Evolutionary conservation across 2,329 filamentous ascomycete genomes (phyloP), one percentile per base, ranked within the genome.

Genomic region (Fusarium paranaense): DNA sequence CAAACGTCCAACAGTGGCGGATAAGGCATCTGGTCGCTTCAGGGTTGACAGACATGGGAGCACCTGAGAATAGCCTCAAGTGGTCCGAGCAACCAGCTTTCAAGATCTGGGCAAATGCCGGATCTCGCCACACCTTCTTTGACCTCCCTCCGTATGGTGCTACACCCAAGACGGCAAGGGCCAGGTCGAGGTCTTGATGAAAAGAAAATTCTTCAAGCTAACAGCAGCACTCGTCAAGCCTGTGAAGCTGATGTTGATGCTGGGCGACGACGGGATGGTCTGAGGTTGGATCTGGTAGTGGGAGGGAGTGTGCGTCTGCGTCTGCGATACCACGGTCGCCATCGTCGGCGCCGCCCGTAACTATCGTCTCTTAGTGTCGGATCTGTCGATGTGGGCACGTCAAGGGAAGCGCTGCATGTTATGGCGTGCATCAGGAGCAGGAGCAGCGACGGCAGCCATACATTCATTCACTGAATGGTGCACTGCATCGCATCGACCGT

Each of bases 251-350:
- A 57, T 63, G 52, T 33, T 62, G 63, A 38, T 66, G 20, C 42
- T 62, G 62, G 58, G 62, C 52, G 62, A 60, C 52, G 47, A 54
- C 9, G 56, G 63, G 32, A 45, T 61, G 64, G 65, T 40, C 66
- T 61, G 54, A 70, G 63, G 50, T 66, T 63, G 59, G 50, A 75
- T 63, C 40, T 62, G 57, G 52, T 61, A 62, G 30, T 63, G 64
- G 69, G 60, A 74, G 75, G 75, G 75, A 77, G 75, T 78, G 75
- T 78, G 72, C 76, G 60, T 75, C 57, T 22, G 13, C 76, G 62
- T 75, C 57, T 45, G 63, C 64, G 32, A 71, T 54, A 68, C 62
- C 63, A 72, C 66, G 52, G 57, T 64, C 40, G 66, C 74, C 67
- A 52, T 63, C 64, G 42, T 64, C 70, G 67, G 64, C 64, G 64